phyloP scores from a whole-genome alignment of 768 basidiomycete species.

The Mycena rebaudengoi region DNA sequence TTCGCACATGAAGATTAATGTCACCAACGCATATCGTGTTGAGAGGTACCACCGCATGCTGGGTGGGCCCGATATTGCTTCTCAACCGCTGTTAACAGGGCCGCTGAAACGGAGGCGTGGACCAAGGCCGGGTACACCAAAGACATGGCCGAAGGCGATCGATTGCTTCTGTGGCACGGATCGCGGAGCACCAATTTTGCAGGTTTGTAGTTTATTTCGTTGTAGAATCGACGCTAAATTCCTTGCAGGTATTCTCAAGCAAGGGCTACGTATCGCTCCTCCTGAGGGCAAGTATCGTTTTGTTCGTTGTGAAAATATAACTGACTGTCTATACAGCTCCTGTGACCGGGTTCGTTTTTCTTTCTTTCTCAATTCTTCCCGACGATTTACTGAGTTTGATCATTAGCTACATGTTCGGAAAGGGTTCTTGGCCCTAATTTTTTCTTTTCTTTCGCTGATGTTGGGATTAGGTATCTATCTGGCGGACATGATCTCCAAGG shows the following conservation, averaged over 20 bases:
- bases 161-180: slow-evolving; percentile 70
- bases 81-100: slow-evolving; percentile 22
- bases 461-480: too few relatives aligned
- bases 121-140: slow-evolving; percentile 53
- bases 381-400: neutral
- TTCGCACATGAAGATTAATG: slow-evolving; percentile 47
- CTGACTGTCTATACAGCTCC: slow-evolving; percentile 44
- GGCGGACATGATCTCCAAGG: slow-evolving; percentile 70
- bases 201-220: slow-evolving; percentile 24
- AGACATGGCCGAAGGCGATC: slow-evolving; percentile 55
- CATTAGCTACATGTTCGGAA: slow-evolving; percentile 67
- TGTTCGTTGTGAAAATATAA: neutral
- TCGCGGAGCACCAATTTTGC: slow-evolving; percentile 71
- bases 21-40: slow-evolving; percentile 61
- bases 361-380: neutral
- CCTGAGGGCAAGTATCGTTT: slow-evolving; percentile 56
- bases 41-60: slow-evolving; percentile 59
- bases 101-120: slow-evolving; percentile 46
- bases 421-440: slow-evolving; percentile 69
- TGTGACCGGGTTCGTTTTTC: slow-evolving; percentile 46
- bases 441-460: neutral
- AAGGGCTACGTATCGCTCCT: slow-evolving; percentile 71
- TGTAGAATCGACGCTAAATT: neutral
- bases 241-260: slow-evolving; percentile 56
- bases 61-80: slow-evolving; percentile 50